Evolutionary conservation across 2,329 filamentous ascomycete genomes (phyloP).

Genomic region (Claviceps pusilla): DNA sequence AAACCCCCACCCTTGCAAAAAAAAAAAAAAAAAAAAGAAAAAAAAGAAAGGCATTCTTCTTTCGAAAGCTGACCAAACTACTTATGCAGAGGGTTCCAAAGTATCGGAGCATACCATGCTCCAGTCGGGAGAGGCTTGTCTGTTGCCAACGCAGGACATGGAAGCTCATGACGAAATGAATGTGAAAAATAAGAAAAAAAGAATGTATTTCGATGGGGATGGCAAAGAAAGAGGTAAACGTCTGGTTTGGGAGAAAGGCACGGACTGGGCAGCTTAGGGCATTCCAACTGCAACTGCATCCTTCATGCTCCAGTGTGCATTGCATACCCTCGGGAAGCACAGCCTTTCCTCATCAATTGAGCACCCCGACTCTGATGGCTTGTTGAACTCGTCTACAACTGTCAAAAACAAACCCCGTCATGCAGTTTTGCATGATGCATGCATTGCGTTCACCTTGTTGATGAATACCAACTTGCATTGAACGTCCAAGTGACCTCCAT

Average conservation of each 20-base stretch:
- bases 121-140: conserved; percentile 32
- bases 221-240: not conserved
- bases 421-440: not conserved
- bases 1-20: not conserved
- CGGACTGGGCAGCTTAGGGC: not conserved
- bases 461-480: not conserved
- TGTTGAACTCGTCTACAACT: not conserved
- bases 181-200: not conserved
- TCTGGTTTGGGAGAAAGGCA: not conserved
- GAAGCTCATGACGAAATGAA: conserved; percentile 13
- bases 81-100: conserved; percentile 44
- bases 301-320: not conserved
- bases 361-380: not conserved
- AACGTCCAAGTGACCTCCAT: not conserved
- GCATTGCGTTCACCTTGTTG: not conserved
- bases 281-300: not conserved
- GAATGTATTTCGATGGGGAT: not conserved
- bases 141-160: conserved; percentile 26
- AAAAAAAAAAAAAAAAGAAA: no score
- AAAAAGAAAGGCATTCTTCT: not conserved
- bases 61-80: conserved; percentile 10
- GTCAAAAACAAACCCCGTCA: not conserved
- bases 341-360: not conserved
- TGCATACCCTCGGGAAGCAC: not conserved
- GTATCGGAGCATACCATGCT: conserved; percentile 48